A percentile compares a stretch with the other conserved stretches of the same genome.
Conservation (phyloP, 768 basidiomycete species). For the Cystofilobasidium macerans region DNA sequence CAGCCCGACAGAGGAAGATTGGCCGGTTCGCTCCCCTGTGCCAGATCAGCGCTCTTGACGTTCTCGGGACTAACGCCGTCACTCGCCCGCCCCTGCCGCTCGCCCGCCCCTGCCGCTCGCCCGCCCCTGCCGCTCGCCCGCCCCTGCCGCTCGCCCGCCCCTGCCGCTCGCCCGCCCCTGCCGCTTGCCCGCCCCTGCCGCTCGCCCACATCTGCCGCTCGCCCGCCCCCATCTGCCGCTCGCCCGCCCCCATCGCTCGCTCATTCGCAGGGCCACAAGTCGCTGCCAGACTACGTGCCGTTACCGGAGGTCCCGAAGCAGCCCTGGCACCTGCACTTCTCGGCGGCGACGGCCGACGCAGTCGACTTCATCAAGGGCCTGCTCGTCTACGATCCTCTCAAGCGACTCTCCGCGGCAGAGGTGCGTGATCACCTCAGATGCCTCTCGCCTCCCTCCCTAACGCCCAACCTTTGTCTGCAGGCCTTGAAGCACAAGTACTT, state of each 20-base stretch:
- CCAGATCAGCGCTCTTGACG: too few species aligned
- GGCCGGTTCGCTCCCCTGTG: constrained; percentile 58
- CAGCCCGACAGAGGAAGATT: constrained; percentile 90
- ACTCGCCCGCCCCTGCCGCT: not conserved
- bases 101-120: not conserved
- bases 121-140: not conserved
- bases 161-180: not conserved
- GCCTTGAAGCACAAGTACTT: constrained; percentile 83
- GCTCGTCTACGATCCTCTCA: constrained; percentile 72
- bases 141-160: not conserved
- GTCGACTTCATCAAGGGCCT: constrained; percentile 70
- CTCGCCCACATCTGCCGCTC: too few species aligned
- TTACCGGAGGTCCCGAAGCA: constrained; percentile 77
- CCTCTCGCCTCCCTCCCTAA: not conserved
- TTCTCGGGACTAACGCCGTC: too few species aligned
- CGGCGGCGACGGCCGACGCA: constrained; percentile 74
- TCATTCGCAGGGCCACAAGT: constrained; percentile 61
- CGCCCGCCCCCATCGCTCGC: not conserved
- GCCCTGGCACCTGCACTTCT: constrained; percentile 74
- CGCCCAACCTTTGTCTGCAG: constrained; percentile 40
- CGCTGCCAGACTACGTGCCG: constrained; percentile 77
- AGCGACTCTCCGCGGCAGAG: constrained; percentile 65
- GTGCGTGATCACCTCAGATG: constrained; percentile 42
- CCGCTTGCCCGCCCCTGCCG: not conserved
- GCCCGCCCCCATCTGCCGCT: not conserved